Evolutionary conservation across 306 rosid genomes (phyloP).

Genomic region (Cicer yamashitae): DNA sequence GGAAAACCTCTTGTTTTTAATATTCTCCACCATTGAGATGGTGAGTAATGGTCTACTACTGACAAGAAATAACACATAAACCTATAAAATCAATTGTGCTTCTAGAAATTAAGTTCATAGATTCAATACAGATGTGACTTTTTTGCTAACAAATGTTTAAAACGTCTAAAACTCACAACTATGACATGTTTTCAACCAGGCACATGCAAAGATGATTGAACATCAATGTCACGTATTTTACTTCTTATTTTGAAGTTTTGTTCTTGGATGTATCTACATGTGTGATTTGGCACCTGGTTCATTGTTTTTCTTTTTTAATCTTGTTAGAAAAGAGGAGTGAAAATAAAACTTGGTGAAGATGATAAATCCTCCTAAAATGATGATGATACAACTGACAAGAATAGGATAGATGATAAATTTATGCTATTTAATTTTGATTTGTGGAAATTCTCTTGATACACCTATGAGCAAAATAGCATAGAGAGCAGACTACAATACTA

Average conservation of each 20-base stretch:
- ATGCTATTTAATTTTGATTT: background rate
- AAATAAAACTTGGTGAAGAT: background rate
- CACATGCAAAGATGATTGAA: background rate
- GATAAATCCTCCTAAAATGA: background rate
- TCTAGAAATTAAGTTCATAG: background rate
- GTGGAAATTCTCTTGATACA: slow-evolving; percentile 18
- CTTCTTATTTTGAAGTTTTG: background rate
- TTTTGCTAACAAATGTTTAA: slow-evolving; percentile 1
- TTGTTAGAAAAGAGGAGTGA: background rate
- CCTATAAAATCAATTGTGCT: background rate
- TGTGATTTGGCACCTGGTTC: slow-evolving; percentile 12
- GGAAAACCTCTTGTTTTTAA: background rate
- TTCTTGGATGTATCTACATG: background rate
- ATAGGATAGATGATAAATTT: background rate
- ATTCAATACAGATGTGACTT: background rate
- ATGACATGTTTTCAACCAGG: background rate
- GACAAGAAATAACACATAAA: background rate
- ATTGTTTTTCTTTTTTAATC: background rate
- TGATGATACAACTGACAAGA: background rate
- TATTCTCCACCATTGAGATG: slow-evolving; percentile 19
- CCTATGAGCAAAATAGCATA: background rate
- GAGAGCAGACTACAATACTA: background rate
- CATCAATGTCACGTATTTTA: background rate
- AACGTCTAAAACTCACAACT: background rate
- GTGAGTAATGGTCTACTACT: background rate